Evolutionary conservation across 139 green algal species (phyloP).

Genomic region (Picochlorum sp.): DNA sequence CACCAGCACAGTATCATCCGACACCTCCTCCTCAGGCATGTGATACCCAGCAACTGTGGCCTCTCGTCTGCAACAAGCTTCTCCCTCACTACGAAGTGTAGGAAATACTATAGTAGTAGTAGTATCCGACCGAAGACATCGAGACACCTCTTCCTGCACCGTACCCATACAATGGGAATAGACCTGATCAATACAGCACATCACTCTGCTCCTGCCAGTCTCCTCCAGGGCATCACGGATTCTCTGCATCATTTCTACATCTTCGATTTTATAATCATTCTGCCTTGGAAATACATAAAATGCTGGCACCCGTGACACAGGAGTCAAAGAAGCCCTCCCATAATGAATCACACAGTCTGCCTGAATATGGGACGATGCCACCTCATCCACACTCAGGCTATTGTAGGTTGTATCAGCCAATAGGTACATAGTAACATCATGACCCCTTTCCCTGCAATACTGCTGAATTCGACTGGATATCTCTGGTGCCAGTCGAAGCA

Average conservation of each 20-base stretch:
- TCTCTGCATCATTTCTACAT: not conserved
- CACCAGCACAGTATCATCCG: slow-evolving; percentile 30
- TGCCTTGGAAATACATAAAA: slow-evolving; percentile 70
- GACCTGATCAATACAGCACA: slow-evolving; percentile 3
- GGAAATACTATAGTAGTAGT: slow-evolving; percentile 22
- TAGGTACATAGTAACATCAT: slow-evolving; percentile 38
- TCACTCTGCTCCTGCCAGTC: not conserved
- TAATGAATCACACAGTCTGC: slow-evolving; percentile 86
- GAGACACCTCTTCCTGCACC: not conserved
- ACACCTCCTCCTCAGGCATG: not conserved
- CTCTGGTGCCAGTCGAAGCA: slow-evolving; percentile 35
- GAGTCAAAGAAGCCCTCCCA: slow-evolving; percentile 69
- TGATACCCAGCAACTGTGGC: not conserved
- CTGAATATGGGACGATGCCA: slow-evolving; percentile 63
- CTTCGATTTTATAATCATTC: not conserved
- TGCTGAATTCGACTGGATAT: not conserved
- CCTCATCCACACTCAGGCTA: slow-evolving; percentile 67
- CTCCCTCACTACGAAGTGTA: no score
- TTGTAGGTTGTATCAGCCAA: slow-evolving; percentile 81
- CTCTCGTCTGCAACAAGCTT: no score
- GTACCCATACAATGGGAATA: not conserved
- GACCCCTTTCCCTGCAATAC: not conserved
- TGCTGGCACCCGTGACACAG: slow-evolving; percentile 53
- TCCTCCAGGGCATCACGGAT: not conserved
- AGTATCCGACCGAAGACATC: not conserved